Evolutionary conservation across 177 flowering plant genomes (phyloP).

Genomic region (Telopea speciosissima): DNA sequence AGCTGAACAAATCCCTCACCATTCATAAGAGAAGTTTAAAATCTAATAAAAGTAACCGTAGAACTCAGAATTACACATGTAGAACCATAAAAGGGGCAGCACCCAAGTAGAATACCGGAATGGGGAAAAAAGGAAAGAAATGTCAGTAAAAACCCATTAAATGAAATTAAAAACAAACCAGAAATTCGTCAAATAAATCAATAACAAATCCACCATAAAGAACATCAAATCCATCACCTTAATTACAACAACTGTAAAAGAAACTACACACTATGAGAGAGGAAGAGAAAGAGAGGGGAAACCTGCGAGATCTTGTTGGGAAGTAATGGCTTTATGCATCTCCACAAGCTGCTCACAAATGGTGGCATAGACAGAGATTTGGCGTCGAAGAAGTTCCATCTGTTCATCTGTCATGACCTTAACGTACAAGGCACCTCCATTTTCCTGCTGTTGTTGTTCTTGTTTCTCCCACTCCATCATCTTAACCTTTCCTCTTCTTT

Average conservation of each 20-base stretch:
- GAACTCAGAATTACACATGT: background rate
- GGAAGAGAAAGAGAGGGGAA: constrained; percentile 7
- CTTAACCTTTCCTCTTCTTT: constrained; percentile 1
- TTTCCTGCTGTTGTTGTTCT: constrained; percentile 10
- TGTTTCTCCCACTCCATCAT: constrained; percentile 51
- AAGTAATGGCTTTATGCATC: constrained; percentile 69
- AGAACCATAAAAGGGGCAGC: too few relatives aligned
- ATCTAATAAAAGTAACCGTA: background rate
- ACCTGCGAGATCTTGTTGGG: constrained; percentile 87
- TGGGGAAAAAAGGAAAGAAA: background rate
- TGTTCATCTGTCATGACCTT: constrained; percentile 97
- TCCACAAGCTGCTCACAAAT: constrained; percentile 89
- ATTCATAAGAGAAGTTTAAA: too few relatives aligned
- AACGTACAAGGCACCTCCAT: constrained; percentile 36
- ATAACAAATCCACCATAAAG: background rate
- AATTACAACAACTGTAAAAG: background rate
- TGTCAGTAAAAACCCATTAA: constrained; percentile 1
- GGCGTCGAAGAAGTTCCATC: constrained; percentile 66
- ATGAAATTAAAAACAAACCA: background rate
- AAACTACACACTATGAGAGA: background rate
- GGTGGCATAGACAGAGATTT: constrained; percentile 75
- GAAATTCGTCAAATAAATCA: background rate
- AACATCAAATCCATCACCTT: background rate
- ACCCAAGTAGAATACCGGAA: too few relatives aligned
- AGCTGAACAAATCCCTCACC: too few relatives aligned